Evolutionary conservation across 306 rosid species (phyloP).

Genomic region (Arachis hypogaea): DNA sequence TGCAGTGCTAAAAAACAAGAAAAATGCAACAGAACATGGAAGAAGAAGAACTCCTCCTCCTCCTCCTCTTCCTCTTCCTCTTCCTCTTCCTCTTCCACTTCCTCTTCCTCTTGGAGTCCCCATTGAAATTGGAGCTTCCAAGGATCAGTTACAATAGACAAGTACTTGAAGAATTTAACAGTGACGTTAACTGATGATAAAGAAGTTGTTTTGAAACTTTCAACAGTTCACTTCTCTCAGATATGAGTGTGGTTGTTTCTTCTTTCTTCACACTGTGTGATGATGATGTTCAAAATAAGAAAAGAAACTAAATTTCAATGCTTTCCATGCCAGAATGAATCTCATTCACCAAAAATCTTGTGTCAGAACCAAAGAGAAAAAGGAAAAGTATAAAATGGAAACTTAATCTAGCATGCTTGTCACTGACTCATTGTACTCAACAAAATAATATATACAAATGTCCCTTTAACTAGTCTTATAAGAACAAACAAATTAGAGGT

Average conservation of each 20-base stretch:
- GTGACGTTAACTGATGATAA: conserved; percentile 38
- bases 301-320: conserved; percentile 45
- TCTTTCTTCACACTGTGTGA: conserved; percentile 42
- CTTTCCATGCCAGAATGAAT: conserved; percentile 71
- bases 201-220: conserved; percentile 36
- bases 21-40: conserved; percentile 49
- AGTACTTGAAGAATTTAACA: conserved; percentile 23
- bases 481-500: conserved; percentile 39
- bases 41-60: conserved; percentile 46
- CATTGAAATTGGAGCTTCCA: conserved; percentile 49
- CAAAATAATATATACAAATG: conserved; percentile 51
- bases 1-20: conserved; percentile 56
- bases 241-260: conserved; percentile 17
- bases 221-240: conserved; percentile 33
- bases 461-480: conserved; percentile 12
- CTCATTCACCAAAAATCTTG: conserved; percentile 64
- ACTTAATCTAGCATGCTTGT: conserved; percentile 78
- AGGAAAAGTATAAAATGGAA: conserved; percentile 48
- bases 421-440: conserved; percentile 55
- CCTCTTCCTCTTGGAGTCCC: conserved; percentile 48
- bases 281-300: conserved; percentile 51
- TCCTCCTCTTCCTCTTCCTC: conserved; percentile 44
- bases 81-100: conserved; percentile 32
- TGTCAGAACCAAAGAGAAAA: conserved; percentile 51
- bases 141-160: conserved; percentile 38